Base-by-base conservation (phyloP, 768 basidiomycete genomes). In the Favolaschia claudopus region DNA sequence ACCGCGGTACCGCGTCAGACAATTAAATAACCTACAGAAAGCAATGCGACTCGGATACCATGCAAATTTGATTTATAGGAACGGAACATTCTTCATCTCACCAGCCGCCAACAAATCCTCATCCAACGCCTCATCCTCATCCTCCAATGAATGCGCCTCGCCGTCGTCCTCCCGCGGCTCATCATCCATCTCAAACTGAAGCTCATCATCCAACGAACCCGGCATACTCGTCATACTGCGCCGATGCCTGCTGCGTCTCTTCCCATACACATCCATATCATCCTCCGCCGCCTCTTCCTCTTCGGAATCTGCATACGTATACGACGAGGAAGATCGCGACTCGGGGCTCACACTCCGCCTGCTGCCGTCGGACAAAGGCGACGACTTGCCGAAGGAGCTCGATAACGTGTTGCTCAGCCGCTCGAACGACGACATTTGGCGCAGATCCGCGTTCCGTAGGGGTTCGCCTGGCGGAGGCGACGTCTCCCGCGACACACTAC, bases 151-250 rank as follows among this genome's bases (percentile, higher is more conserved):
- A 39, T 85, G 80, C 7, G 66, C 67, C 27, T 78, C 67, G 27
- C 71, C 74, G 7, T 72, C 72, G 2, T 68, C 69, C n/a, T 74
- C 71, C 10, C 73, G 74, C 1, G 65, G 72, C 7, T 79, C 82
- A 12, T 85, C 83, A 38, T 84, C 83, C 60, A 84, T 72, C 15
- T 77, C 84, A 60, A 86, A 85, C 45, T 84, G 77, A 67, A 82
- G 12, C 25, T 55, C 78, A 60, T 89, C 84, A 57, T 89, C 85
- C 58, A 94, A 73, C 20, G 91, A 89, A 28, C 93, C 93, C 13
- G 92, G 93, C 90, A 96, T 94, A 69, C 92, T 94, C 38, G 86
- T 85, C 72, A 89, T 84, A 62, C 92, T 92, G 67, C 83, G 79
- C 62, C 89, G 77, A 49, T 70, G 63, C 36, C 82, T 70, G 58